Evolutionary conservation across 1,139 yeast species (phyloP), one percentile per base, ranked within the genome.

Genomic region (Candida glucosophila): DNA sequence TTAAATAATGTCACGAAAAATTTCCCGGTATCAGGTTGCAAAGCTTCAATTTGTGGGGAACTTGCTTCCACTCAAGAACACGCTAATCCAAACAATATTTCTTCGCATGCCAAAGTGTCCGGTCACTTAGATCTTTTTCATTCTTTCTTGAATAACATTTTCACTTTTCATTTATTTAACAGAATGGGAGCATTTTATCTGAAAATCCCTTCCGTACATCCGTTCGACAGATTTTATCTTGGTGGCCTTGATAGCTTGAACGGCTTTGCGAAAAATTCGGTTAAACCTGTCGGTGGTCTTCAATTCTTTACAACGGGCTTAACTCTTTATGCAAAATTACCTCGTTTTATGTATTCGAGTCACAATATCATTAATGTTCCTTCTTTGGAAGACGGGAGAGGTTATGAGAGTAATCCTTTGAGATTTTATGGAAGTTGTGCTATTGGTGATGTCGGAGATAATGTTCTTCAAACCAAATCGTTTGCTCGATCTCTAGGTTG

Each of bases 151-250:
- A 40, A 51, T 22, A 54, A 63, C 30, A 39, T 37, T 28, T 24
- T 69, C 27, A 68, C 73, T 12, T 37, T 67, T 19, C 55, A 56
- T 17, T 36, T 46, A 10, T 43, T 52, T 11, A 54, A 55, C 19
- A 35, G 54, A 15, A 77, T 77, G 11, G 49, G 53, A 9, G 47
- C 56, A 22, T 42, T 42, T 31, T 39, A 48, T n/a, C 46, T 47
- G 8, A 28, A 36, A n/a, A 30, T 36, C 5, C 35, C 35, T 16
- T 29, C 40, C 3, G 53, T 70, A 13, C 73, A 66, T 33, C 40
- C 49, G 5, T 44, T 61, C 8, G 78, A 72, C 38, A 57, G 62
- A 32, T 71, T 69, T 37, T 70, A 67, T 38, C 51, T 69, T 29
- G 72, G 73, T 7, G 73, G 72, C 0, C 41, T 40, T 27, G 40